phyloP scores from a whole-genome alignment of 148 eudicot species.

The Chenopodium album region DNA sequence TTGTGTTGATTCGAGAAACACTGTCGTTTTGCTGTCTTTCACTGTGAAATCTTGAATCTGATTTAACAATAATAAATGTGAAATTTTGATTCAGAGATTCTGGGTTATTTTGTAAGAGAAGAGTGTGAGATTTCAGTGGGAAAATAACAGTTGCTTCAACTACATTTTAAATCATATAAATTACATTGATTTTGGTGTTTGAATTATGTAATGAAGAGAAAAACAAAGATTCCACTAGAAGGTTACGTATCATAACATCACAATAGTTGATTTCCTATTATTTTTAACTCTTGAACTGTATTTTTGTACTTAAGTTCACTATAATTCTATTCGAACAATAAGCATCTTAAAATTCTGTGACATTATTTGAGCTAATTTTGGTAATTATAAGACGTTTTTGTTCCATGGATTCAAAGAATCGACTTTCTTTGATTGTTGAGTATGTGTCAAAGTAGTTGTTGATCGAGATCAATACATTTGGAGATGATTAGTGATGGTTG shows the following conservation, averaged over 20 bases:
- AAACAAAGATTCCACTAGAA: not conserved
- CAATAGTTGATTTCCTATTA: not conserved
- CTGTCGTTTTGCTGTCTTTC: slow-evolving; percentile 29
- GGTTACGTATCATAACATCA: not conserved
- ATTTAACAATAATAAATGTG: not conserved
- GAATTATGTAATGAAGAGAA: not conserved
- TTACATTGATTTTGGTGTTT: slow-evolving; percentile 3
- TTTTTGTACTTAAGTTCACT: too few species aligned
- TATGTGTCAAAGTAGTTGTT: too few species aligned
- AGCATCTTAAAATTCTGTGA: too few species aligned
- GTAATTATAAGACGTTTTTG: too few species aligned
- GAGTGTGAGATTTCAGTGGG: not conserved
- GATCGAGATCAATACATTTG: too few species aligned
- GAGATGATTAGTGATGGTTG: too few species aligned
- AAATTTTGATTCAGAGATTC: not conserved
- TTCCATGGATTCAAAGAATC: too few species aligned
- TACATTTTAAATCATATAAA: not conserved
- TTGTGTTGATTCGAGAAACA: not conserved
- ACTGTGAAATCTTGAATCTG: not conserved
- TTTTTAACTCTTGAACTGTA: not conserved
- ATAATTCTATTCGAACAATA: too few species aligned
- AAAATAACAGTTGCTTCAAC: slow-evolving; percentile 16
- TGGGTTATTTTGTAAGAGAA: not conserved
- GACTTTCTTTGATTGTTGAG: too few species aligned
- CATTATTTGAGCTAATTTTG: too few species aligned